These are phyloP conservation scores for Parasitella parasitica DNA, from an alignment of 371 early-diverging fungal species.

Conservation along the genomic window DNA sequence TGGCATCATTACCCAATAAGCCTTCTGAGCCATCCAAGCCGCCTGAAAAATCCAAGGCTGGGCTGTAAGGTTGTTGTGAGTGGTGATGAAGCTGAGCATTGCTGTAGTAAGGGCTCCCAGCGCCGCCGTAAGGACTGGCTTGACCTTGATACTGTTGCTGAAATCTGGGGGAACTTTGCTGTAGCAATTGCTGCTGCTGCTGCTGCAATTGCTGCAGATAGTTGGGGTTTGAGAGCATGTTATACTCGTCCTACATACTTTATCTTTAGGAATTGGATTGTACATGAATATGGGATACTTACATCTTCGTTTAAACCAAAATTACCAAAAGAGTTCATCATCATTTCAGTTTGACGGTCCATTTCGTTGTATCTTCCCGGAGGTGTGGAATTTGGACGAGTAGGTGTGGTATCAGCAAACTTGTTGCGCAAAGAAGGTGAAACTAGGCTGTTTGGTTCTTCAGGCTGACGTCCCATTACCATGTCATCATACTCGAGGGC, in stretches of 20 bases:
- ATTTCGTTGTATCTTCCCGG: conserved; percentile 34
- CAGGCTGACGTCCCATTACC: conserved; percentile 7
- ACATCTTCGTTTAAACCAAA: conserved; percentile 42
- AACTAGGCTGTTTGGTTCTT: conserved; percentile 11
- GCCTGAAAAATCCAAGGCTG: conserved; percentile 5
- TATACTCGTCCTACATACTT: conserved; percentile 17
- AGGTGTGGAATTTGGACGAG: conserved; percentile 51
- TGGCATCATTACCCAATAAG: conserved; percentile 8
- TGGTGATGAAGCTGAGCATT: conserved; percentile 3
- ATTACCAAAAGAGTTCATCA: conserved; percentile 35
- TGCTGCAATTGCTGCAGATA: conserved; percentile 36
- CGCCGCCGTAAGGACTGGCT: conserved; percentile 21
- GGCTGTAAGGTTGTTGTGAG: conserved; percentile 9
- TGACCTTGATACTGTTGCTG: conserved; percentile 37
- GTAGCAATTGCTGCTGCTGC: conserved; percentile 37
- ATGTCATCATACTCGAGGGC: conserved; percentile 30
- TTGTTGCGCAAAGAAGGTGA: conserved; percentile 39
- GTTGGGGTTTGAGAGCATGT: conserved; percentile 3
- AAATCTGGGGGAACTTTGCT: conserved; percentile 12
- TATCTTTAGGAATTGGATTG: background rate
- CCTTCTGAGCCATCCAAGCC: conserved; percentile 6
- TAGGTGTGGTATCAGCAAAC: conserved; percentile 34
- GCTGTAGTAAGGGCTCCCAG: conserved; percentile 16
- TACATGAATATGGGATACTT: background rate
- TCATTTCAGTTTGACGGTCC: conserved; percentile 28